Evolutionary conservation across 495 filamentous ascomycete species (phyloP), one percentile per base, ranked within the genome.

Genomic region (Aspergillus steynii): DNA sequence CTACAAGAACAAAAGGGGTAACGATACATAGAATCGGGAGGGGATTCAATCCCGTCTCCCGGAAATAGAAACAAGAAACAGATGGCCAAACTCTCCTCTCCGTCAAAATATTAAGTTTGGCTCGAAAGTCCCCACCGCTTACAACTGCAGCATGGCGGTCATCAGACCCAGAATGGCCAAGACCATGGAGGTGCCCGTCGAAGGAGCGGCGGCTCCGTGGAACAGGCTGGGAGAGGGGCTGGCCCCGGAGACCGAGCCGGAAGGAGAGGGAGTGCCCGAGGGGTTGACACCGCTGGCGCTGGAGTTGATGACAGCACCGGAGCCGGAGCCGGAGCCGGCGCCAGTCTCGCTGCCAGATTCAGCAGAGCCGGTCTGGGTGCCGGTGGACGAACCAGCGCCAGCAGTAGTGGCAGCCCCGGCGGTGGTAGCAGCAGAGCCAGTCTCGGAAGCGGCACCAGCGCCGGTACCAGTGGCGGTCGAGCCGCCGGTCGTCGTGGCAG

Each of bases 121-220:
- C n/a, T 52, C 8, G 42, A 28, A 12, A 8, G 14, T 15, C 12
- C 31, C 3, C 10, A 10, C 3, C 31, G 61, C 54, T 67, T 63
- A 78, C 65, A 78, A 63, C 66, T 76, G 71, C 54, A 78, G 51
- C 63, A 78, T 67, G 46, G 73, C 70, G 48, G 71, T 61, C 49
- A 78, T 32, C 61, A 79, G 62, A 57, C 70, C 74, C 53, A 77
- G 51, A 52, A 68, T 64, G 28, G 74, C 20, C 15, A 71, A 64
- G n/a, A 58, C 66, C 29, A 71, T 69, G 63, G 64, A 65, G 28
- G 69, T 52, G 20, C 65, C 31, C 45, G 61, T 61, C 29, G 70
- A 46, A 50, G 64, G 48, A 27, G 66, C 55, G 25, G 66, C 63
- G 45, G 73, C 62, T 32, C 66, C 70, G 9, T 70, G 66, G 55